A percentile compares a stretch with the other conserved stretches of the same genome.
phyloP scores from a whole-genome alignment of 805 yeast genomes.

The Kazachstania bromeliacearum region DNA sequence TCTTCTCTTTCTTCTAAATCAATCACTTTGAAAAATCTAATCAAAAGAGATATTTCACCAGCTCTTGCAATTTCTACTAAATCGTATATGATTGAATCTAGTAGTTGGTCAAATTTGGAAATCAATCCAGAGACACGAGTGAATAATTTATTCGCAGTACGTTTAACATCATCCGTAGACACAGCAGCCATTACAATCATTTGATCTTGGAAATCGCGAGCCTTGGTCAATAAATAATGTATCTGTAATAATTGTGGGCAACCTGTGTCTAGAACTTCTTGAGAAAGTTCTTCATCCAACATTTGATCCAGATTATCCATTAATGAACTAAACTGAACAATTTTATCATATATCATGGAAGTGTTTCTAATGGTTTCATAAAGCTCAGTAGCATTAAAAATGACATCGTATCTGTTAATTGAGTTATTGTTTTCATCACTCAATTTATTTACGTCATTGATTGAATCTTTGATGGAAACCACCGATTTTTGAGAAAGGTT shows the following conservation, averaged over 20 bases:
- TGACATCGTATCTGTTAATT: slow-evolving; percentile 58
- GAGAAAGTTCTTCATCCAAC: slow-evolving; percentile 37
- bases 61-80: slow-evolving; percentile 65
- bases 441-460: slow-evolving; percentile 36
- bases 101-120: slow-evolving; percentile 51
- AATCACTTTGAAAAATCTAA: slow-evolving; percentile 64
- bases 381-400: slow-evolving; percentile 55
- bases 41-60: slow-evolving; percentile 57
- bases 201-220: slow-evolving; percentile 73
- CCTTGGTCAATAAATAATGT: slow-evolving; percentile 60
- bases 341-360: slow-evolving; percentile 51
- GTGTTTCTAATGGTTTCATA: slow-evolving; percentile 68
- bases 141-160: slow-evolving; percentile 46
- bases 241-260: slow-evolving; percentile 49
- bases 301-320: slow-evolving; percentile 42
- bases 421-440: slow-evolving; percentile 49
- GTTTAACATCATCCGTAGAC: slow-evolving; percentile 54
- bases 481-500: slow-evolving; percentile 38
- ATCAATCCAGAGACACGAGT: slow-evolving; percentile 30
- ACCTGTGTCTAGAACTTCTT: slow-evolving; percentile 31
- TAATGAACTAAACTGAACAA: slow-evolving; percentile 45
- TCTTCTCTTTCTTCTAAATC: slow-evolving; percentile 80
- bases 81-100: slow-evolving; percentile 56
- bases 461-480: slow-evolving; percentile 38
- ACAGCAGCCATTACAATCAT: slow-evolving; percentile 45